Evolutionary conservation across 1,284 basidiomycete species (phyloP), one percentile per base, ranked within the genome.

Genomic region (Marasmius oreades): DNA sequence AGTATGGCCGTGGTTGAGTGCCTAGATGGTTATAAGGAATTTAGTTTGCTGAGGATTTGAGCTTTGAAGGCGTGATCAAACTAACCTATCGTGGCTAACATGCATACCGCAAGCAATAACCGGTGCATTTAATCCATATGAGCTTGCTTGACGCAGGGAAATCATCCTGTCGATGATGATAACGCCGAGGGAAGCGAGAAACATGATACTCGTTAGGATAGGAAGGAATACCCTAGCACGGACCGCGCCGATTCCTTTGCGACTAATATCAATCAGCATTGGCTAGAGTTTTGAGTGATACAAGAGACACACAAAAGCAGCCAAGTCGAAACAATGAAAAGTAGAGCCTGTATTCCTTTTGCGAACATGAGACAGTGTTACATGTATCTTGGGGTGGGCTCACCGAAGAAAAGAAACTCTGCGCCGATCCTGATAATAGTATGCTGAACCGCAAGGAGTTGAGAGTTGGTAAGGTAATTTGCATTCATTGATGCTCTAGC

Each of bases 321-420:
- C 33, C 42, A 56, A 20, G 55, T 56, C 18, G 55, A 56, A 42
- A 52, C 52, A 23, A 56, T 34, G 42, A 33, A 56, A 22, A 56
- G 42, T 8, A 50, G 26, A 3, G 55, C 50, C 33, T 56, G 55
- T 18, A 56, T 46, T 28, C 55, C 55, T 56, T 34, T 12, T n/a
- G 2, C 11, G 22, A 44, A 1, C 24, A 42, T 11, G 1, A 37
- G 28, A 22, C n/a, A 36, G 20, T 11, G 7, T 18, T 8, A 34
- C 3, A 34, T 10, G 23, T 2, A 6, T 20, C 37, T 45, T 10
- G 22, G 18, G 12, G 31, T 11, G 28, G 6, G 18, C 55, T 34
- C 42, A 56, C 55, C 55, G 36, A 56, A 56, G 43, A 56, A 56
- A 14, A 56, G 42, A 52, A 56, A 56, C 43, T 56, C 55, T 31